Evolutionary conservation across 768 basidiomycete species (phyloP).

Genomic region (Lentinula sp.): DNA sequence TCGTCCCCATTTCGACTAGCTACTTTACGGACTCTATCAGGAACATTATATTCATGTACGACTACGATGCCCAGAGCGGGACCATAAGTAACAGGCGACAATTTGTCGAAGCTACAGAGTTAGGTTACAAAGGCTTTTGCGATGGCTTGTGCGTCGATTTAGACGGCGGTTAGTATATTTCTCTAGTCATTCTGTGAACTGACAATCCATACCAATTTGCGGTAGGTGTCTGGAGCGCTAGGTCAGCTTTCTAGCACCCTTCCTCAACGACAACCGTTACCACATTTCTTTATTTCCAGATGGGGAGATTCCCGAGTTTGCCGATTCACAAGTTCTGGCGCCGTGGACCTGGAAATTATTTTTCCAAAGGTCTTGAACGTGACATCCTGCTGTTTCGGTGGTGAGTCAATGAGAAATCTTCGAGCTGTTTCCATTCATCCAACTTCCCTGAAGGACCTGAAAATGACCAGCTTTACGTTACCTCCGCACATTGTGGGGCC

Average conservation of each 20-base stretch:
- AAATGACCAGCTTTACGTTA: slow-evolving; percentile 60
- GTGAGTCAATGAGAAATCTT: slow-evolving; percentile 21
- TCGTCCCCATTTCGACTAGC: slow-evolving; percentile 24
- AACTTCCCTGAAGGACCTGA: slow-evolving; percentile 36
- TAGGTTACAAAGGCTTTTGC: slow-evolving; percentile 46
- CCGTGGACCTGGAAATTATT: slow-evolving; percentile 46
- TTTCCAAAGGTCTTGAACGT: slow-evolving; percentile 61
- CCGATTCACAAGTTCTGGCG: slow-evolving; percentile 48
- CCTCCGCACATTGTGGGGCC: slow-evolving; percentile 56
- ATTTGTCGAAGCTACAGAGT: slow-evolving; percentile 50
- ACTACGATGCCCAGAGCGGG: slow-evolving; percentile 51
- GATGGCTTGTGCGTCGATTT: slow-evolving; percentile 65
- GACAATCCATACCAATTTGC: slow-evolving; percentile 46
- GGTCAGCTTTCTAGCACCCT: slow-evolving; percentile 20
- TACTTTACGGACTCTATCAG: slow-evolving; percentile 65
- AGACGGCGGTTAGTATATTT: slow-evolving; percentile 30
- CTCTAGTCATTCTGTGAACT: slow-evolving; percentile 15
- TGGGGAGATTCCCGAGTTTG: slow-evolving; percentile 62
- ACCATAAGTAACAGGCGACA: slow-evolving; percentile 48
- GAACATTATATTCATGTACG: slow-evolving; percentile 65
- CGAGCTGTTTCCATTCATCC: slow-evolving; percentile 1
- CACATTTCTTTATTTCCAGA: slow-evolving; percentile 22
- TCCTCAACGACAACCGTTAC: slow-evolving; percentile 4
- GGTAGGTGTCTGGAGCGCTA: slow-evolving; percentile 62
- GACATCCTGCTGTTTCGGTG: slow-evolving; percentile 68